Percentiles rank a stretch among this genome's conserved stretches.
Conservation (phyloP, 352 stramenopile species). For the Phytopythium boreale region DNA sequence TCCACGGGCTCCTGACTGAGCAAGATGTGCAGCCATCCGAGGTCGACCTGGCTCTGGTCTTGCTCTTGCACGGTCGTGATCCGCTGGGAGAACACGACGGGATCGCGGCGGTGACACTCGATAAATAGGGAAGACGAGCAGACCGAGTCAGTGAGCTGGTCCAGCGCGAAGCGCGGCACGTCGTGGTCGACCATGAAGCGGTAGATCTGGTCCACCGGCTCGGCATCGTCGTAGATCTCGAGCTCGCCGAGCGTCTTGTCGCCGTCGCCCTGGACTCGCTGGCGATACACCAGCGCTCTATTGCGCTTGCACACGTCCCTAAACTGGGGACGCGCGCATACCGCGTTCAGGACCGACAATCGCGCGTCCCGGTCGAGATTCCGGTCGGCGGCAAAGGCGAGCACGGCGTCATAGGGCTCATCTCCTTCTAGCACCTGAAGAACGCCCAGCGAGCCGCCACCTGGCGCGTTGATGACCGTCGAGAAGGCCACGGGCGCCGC, state of each 20-base stretch:
- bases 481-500: constrained; percentile 37
- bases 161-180: constrained; percentile 23
- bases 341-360: constrained; percentile 32
- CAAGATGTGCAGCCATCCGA: constrained; percentile 50
- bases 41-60: constrained; percentile 16
- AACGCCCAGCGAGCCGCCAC: constrained; percentile 25
- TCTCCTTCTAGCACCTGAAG: constrained; percentile 51
- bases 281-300: constrained; percentile 41
- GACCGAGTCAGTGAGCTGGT: constrained; percentile 37
- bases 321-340: constrained; percentile 27
- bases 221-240: constrained; percentile 61
- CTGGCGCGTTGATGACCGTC: constrained; percentile 27
- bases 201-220: constrained; percentile 71
- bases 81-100: constrained; percentile 47
- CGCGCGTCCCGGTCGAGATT: constrained; percentile 22
- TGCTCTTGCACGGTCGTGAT: constrained; percentile 24
- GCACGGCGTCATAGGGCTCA: constrained; percentile 47
- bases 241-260: constrained; percentile 35
- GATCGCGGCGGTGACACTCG: constrained; percentile 35
- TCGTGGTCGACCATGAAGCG: constrained; percentile 57
- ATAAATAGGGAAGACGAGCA: constrained; percentile 27
- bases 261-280: constrained; percentile 32
- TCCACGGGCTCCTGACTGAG: constrained; percentile 53
- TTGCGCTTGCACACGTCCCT: constrained; percentile 34
- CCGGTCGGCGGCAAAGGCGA: constrained; percentile 34